A percentile compares a stretch with the other conserved stretches of the same genome.
Conservation (phyloP, 345 rosid species). For the Clarkia xantiana region DNA sequence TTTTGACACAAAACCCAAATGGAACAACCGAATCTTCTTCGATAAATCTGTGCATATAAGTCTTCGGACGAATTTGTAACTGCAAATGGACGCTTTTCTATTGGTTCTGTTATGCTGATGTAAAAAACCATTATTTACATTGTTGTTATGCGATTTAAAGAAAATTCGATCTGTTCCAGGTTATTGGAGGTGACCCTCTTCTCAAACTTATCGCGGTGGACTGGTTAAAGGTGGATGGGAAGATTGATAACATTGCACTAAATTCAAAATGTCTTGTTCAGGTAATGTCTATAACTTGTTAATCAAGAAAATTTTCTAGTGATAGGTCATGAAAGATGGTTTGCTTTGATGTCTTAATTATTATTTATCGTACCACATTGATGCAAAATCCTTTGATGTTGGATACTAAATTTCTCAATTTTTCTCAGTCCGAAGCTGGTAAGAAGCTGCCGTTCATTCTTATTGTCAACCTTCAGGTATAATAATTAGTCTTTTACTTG, state of each 20-base stretch:
- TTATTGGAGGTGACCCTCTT: slow-evolving; percentile 83
- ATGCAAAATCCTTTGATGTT: background rate
- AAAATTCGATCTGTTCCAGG: slow-evolving; percentile 24
- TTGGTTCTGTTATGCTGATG: no score
- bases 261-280: slow-evolving; percentile 79
- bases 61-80: no score
- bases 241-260: slow-evolving; percentile 49
- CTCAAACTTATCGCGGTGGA: slow-evolving; percentile 82
- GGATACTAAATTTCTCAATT: no score
- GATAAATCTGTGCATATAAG: no score
- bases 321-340: no score
- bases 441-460: slow-evolving; percentile 87
- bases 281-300: slow-evolving; percentile 25
- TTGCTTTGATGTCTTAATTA: no score
- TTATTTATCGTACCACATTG: no score
- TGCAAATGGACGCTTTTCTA: no score
- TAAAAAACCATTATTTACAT: no score
- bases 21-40: no score
- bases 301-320: slow-evolving; percentile 1
- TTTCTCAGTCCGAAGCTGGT: slow-evolving; percentile 69
- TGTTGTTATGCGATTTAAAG: no score
- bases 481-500: slow-evolving; percentile 2
- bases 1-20: no score
- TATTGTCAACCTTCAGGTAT: slow-evolving; percentile 82
- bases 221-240: slow-evolving; percentile 74